Evolutionary conservation across 306 rosid species (phyloP), one percentile per base, ranked within the genome.

Genomic region (Pterocarpus santalinus): DNA sequence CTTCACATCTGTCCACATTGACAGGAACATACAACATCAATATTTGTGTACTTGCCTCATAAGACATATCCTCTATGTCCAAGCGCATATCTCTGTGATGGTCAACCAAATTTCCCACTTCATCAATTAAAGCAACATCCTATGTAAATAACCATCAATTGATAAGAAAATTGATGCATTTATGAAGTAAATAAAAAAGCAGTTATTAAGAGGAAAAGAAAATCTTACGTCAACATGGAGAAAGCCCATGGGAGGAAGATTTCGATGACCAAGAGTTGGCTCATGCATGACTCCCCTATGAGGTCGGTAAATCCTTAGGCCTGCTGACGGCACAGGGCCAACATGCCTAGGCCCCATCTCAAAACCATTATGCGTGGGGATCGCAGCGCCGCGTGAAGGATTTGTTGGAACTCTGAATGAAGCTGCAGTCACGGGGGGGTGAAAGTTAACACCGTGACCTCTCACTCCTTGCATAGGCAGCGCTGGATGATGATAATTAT

Each of bases 31-130:
- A 79, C 36, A 69, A 4, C 47, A 75, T 76, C 55, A 44, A 82
- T 41, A 38, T 74, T 79, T 65, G 34, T 55, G 32, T 34, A 75
- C 86, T 84, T 86, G 88, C 99, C 97, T 96, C 99, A 72, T 96
- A 96, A 41, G 99, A 92, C 98, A 96, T 93, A 80, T 96, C 94
- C 89, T 93, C 99, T 56, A 96, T 96, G 88, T 96, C 98, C 92
- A 96, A 73, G 70, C 94, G 97, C 97, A 96, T 88, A 81, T 96
- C 99, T 53, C 97, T 89, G 84, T 96, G 98, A 84, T 92, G 91
- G 81, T 96, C 99, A 67, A 78, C 82, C 47, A 83, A 73, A 80
- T 78, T 86, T 36, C 96, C 90, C 56, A 87, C 88, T 81, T 91
- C 92, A 61, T 96, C 92, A 13, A 96, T 82, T 80, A 94, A 82